These are phyloP conservation scores for Kodamaea nitidulidarum DNA, from an alignment of 805 yeast genomes.

Conservation along the genomic window DNA sequence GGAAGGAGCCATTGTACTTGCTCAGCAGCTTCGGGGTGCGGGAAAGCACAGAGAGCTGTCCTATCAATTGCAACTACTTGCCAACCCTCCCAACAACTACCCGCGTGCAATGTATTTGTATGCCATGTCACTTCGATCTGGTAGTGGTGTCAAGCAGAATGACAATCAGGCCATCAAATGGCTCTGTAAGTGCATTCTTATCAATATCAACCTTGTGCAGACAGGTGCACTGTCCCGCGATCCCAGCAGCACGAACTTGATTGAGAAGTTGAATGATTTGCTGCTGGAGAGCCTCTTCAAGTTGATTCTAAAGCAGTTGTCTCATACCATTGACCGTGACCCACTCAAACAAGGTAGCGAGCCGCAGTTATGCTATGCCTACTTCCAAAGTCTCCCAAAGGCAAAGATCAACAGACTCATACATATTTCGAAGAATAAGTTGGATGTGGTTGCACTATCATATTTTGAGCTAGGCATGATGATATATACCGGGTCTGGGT, in stretches of 20 bases:
- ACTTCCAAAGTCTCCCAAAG: constrained; percentile 22
- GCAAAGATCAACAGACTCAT: constrained; percentile 25
- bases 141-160: constrained; percentile 63
- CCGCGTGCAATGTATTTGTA: constrained; percentile 61
- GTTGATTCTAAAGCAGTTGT: constrained; percentile 22
- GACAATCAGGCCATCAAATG: constrained; percentile 52
- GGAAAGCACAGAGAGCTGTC: constrained; percentile 68
- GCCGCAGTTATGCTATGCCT: constrained; percentile 17
- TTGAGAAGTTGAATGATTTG: constrained; percentile 23
- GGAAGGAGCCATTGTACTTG: constrained; percentile 38
- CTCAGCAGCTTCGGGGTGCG: constrained; percentile 47
- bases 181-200: constrained; percentile 48
- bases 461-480: constrained; percentile 61
- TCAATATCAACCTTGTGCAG: constrained; percentile 9
- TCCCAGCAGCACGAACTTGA: constrained; percentile 15
- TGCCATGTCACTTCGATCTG: constrained; percentile 62
- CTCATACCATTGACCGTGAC: constrained; percentile 23
- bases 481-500: constrained; percentile 55
- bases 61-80: constrained; percentile 61
- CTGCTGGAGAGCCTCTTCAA: constrained; percentile 27
- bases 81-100: constrained; percentile 54
- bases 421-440: constrained; percentile 30
- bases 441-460: constrained; percentile 47
- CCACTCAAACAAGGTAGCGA: constrained; percentile 18
- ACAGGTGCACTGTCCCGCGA: constrained; percentile 3